Evolutionary conservation across 108 stramenopile genomes (phyloP).

Genomic region (Cyclotella sp.): DNA sequence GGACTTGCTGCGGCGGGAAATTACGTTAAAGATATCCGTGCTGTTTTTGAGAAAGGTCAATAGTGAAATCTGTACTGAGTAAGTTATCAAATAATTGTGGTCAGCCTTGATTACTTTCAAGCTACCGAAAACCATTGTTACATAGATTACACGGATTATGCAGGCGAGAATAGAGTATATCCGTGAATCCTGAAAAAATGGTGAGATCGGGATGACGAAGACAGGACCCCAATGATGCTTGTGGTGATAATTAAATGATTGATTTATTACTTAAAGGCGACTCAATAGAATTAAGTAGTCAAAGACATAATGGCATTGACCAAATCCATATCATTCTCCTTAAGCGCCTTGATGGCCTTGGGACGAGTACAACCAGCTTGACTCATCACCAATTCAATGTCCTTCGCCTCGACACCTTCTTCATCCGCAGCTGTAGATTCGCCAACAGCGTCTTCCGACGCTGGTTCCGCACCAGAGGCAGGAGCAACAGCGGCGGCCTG

Average conservation of each 20-base stretch:
- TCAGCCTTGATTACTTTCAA: too few relatives aligned
- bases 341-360: constrained; percentile 94
- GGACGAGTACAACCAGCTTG: constrained; percentile 89
- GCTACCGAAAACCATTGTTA: too few relatives aligned
- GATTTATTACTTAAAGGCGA: neutral
- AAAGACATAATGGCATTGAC: constrained; percentile 99
- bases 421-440: constrained; percentile 91
- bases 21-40: constrained; percentile 62
- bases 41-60: constrained; percentile 37
- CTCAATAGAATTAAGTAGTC: constrained; percentile 71
- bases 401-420: constrained; percentile 94
- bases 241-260: neutral
- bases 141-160: neutral
- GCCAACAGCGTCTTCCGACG: constrained; percentile 35
- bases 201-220: neutral
- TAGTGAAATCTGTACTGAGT: constrained; percentile 4
- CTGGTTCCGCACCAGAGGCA: constrained; percentile 45
- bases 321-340: constrained; percentile 95
- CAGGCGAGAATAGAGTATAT: too few relatives aligned
- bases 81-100: neutral
- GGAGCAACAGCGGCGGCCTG: constrained; percentile 39
- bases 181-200: too few relatives aligned
- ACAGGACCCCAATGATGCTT: neutral
- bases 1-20: constrained; percentile 48
- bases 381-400: constrained; percentile 96